These are phyloP conservation scores for Pythium diclinum DNA, from an alignment of 352 stramenopile species.

Conservation along the genomic window DNA sequence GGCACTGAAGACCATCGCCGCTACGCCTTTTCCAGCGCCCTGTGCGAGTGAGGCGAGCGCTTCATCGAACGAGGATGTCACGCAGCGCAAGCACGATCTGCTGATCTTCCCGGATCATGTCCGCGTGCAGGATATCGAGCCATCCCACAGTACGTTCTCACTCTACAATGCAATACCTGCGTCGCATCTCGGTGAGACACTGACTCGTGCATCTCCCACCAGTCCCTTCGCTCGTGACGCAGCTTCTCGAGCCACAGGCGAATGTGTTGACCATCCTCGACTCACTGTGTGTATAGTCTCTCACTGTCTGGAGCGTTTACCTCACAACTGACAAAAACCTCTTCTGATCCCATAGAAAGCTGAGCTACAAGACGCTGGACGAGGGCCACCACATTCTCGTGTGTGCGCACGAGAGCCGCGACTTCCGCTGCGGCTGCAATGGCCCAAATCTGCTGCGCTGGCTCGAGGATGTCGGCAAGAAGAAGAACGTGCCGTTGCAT, in stretches of 20 bases:
- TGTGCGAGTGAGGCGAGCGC: background rate
- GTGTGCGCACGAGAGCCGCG: constrained; percentile 56
- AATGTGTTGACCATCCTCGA: constrained; percentile 9
- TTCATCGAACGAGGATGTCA: background rate
- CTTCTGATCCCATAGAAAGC: constrained; percentile 27
- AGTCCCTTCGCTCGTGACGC: constrained; percentile 17
- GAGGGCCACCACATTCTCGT: constrained; percentile 60
- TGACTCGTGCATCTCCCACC: background rate
- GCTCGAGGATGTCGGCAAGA: constrained; percentile 42
- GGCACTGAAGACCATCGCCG: constrained; percentile 39
- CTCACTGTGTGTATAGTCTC: constrained; percentile 6
- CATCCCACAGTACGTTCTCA: constrained; percentile 37
- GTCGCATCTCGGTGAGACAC: background rate
- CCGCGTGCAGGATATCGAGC: constrained; percentile 47
- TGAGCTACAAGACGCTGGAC: constrained; percentile 39
- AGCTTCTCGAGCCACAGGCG: constrained; percentile 8
- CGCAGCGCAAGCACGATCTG: constrained; percentile 43
- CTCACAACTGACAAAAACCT: no score
- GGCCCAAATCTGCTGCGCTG: constrained; percentile 66
- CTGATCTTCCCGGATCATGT: constrained; percentile 70
- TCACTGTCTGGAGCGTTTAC: no score
- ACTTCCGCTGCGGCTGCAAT: constrained; percentile 71
- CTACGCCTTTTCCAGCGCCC: constrained; percentile 39
- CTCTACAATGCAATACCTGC: no score
- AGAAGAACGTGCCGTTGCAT: constrained; percentile 33